Evolutionary conservation across 306 rosid species (phyloP).

Genomic region (Astragalus glycyphyllos): DNA sequence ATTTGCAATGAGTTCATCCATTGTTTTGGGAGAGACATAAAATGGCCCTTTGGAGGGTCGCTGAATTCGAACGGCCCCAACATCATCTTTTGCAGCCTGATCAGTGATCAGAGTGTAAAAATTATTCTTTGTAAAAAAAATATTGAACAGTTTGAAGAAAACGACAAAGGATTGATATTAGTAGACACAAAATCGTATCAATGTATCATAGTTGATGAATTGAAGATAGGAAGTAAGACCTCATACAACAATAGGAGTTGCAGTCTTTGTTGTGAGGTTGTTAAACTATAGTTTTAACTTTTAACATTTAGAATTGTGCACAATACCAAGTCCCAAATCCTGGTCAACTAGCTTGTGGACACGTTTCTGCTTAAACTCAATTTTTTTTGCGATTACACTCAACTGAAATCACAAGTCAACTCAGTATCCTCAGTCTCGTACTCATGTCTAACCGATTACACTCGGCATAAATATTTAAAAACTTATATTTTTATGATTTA

Average conservation of each 20-base stretch:
- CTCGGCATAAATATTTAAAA: too few species aligned
- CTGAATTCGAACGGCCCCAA: slow-evolving; percentile 85
- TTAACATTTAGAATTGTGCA: too few species aligned
- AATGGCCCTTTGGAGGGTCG: slow-evolving; percentile 96
- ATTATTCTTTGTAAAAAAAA: slow-evolving; percentile 21
- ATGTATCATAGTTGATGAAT: slow-evolving; percentile 5
- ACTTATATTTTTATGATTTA: too few species aligned
- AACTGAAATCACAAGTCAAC: too few species aligned
- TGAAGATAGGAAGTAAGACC: slow-evolving; percentile 33
- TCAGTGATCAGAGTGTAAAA: slow-evolving; percentile 29
- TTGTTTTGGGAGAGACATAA: slow-evolving; percentile 85
- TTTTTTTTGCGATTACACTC: too few species aligned
- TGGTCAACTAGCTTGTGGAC: too few species aligned
- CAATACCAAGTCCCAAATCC: too few species aligned
- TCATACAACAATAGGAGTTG: neutral
- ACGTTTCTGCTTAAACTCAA: too few species aligned
- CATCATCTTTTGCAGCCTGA: slow-evolving; percentile 94
- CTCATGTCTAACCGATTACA: too few species aligned
- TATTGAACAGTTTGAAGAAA: neutral
- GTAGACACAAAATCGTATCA: slow-evolving; percentile 3
- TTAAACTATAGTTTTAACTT: too few species aligned
- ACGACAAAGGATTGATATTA: neutral
- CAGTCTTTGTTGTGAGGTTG: slow-evolving; percentile 2
- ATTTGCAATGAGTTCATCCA: slow-evolving; percentile 91
- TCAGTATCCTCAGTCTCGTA: too few species aligned